A percentile compares a stretch with the other conserved stretches of the same genome.
Conservation (phyloP, 495 filamentous ascomycete species). For the Neurospora sp. region DNA sequence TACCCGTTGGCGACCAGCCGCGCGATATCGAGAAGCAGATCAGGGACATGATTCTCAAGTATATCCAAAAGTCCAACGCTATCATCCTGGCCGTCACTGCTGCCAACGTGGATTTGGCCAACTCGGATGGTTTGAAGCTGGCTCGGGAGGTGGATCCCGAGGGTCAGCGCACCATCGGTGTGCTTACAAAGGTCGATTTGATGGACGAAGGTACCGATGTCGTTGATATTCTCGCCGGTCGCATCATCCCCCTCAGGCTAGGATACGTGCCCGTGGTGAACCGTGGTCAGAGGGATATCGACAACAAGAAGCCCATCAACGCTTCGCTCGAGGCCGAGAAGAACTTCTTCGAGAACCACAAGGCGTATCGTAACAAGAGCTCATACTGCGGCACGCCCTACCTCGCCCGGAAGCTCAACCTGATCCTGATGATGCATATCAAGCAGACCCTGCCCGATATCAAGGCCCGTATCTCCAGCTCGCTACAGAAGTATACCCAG, state of each 20-base stretch:
- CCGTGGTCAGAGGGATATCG: conserved; percentile 96
- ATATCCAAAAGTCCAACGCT: conserved; percentile 95
- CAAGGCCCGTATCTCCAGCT: conserved; percentile 86
- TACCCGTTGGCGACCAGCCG: conserved; percentile 96
- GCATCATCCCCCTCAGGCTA: conserved; percentile 90
- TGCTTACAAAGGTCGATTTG: conserved; percentile 96
- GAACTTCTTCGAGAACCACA: conserved; percentile 97
- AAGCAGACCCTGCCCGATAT: conserved; percentile 99
- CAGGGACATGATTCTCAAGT: conserved; percentile 96
- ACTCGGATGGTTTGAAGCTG: conserved; percentile 95
- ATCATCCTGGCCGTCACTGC: conserved; percentile 96
- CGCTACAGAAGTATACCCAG: conserved; percentile 79
- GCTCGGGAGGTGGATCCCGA: conserved; percentile 96
- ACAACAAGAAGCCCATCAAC: conserved; percentile 91
- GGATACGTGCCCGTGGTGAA: conserved; percentile 99
- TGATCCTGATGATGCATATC: conserved; percentile 99
- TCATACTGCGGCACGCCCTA: conserved; percentile 98
- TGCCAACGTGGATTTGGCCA: conserved; percentile 95
- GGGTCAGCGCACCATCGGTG: conserved; percentile 96
- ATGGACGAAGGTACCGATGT: conserved; percentile 99
- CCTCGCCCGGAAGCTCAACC: conserved; percentile 88
- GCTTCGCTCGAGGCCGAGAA: conserved; percentile 90
- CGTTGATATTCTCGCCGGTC: conserved; percentile 96
- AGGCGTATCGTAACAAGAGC: conserved; percentile 96
- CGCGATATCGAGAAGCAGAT: conserved; percentile 98